Evolutionary conservation across 2,329 filamentous ascomycete species (phyloP).

Genomic region (Sporothrix globosa): DNA sequence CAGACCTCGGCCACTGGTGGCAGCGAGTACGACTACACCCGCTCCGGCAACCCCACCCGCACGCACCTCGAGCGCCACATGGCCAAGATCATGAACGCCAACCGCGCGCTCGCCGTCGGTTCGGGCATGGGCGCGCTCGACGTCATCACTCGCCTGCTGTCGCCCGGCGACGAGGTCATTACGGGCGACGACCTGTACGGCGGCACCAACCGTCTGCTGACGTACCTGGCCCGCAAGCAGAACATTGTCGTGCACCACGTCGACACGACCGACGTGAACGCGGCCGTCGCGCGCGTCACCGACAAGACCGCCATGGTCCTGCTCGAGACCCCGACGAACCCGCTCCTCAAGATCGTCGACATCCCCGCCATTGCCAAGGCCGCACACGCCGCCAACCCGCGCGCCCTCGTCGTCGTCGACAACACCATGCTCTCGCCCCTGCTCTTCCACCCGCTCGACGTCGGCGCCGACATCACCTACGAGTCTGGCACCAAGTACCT

Average conservation of each 20-base stretch:
- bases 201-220: conserved; percentile 89
- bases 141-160: conserved; percentile 87
- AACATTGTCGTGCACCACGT: conserved; percentile 95
- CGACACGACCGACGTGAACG: conserved; percentile 80
- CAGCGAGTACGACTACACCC: conserved; percentile 96
- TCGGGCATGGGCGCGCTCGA: conserved; percentile 98
- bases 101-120: conserved; percentile 86
- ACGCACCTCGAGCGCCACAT: conserved; percentile 95
- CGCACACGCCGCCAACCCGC: conserved; percentile 75
- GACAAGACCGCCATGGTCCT: conserved; percentile 92
- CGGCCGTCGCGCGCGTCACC: conserved; percentile 69
- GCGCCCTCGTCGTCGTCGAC: conserved; percentile 86
- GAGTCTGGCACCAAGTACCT: conserved; percentile 98
- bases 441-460: conserved; percentile 88
- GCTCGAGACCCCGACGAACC: conserved; percentile 95
- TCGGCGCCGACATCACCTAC: conserved; percentile 95
- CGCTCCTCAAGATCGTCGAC: conserved; percentile 96
- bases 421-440: conserved; percentile 99
- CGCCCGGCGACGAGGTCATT: conserved; percentile 93
- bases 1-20: conserved; percentile 79
- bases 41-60: conserved; percentile 93
- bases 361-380: conserved; percentile 76
- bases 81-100: conserved; percentile 98
- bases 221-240: conserved; percentile 85
- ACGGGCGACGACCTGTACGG: conserved; percentile 97